These are phyloP conservation scores for Penicillium sp. DNA, from an alignment of 2,329 filamentous ascomycete genomes.

Conservation along the genomic window DNA sequence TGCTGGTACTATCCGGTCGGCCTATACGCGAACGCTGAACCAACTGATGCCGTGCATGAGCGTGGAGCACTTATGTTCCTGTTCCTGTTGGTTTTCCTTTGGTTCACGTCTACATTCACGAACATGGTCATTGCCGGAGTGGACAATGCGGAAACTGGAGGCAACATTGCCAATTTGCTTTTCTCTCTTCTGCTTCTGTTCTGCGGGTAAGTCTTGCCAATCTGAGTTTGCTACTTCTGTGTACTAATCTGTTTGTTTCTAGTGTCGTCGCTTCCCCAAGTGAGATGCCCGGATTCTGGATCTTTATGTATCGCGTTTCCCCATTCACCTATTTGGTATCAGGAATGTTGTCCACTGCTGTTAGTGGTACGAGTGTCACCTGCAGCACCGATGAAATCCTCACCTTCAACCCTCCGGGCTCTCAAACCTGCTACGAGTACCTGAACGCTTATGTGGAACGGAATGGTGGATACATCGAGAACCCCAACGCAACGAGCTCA, in stretches of 20 bases:
- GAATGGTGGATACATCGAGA: not conserved
- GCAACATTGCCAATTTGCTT: conserved; percentile 61
- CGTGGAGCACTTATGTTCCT: conserved; percentile 67
- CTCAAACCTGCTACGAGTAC: not conserved
- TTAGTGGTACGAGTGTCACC: not conserved
- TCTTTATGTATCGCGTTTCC: conserved; percentile 76
- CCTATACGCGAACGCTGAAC: conserved; percentile 44
- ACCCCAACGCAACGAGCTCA: not conserved
- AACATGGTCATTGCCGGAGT: conserved; percentile 72
- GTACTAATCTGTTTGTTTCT: not conserved
- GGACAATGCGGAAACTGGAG: conserved; percentile 67
- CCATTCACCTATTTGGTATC: conserved; percentile 69
- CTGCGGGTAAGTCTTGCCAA: conserved; percentile 37
- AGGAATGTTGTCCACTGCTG: not conserved
- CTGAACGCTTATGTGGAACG: not conserved
- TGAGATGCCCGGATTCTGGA: conserved; percentile 69
- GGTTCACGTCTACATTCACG: conserved; percentile 71
- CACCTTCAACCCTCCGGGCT: not conserved
- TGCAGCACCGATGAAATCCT: not conserved
- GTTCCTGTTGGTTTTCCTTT: conserved; percentile 64
- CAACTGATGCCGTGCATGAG: conserved; percentile 43
- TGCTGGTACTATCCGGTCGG: conserved; percentile 68
- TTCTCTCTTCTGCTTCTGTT: conserved; percentile 62
- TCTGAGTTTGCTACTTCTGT: not conserved
- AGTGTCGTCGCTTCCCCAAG: conserved; percentile 32